Conservation (phyloP, 495 filamentous ascomycete genomes). For the Immersiella caudata region DNA sequence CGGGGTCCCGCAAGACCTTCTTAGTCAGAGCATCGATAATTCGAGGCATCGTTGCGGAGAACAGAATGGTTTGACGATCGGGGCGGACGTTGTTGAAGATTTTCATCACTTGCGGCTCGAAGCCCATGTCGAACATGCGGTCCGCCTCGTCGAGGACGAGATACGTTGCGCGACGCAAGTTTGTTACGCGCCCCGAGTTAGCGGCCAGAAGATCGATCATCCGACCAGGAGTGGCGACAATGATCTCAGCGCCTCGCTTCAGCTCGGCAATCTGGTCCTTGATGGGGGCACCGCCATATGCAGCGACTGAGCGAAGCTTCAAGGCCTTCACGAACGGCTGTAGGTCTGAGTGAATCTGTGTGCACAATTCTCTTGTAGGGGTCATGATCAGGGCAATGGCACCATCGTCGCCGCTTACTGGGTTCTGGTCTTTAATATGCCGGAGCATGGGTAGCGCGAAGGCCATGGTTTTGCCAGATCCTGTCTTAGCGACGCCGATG, state of each 20-base stretch:
- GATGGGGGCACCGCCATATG: conserved; percentile 94
- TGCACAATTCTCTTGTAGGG: conserved; percentile 91
- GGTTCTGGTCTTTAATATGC: conserved; percentile 92
- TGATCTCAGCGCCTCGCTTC: conserved; percentile 92
- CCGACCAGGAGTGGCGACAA: conserved; percentile 94
- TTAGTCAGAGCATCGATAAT: conserved; percentile 90
- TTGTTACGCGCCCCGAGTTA: conserved; percentile 90
- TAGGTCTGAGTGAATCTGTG: conserved; percentile 92
- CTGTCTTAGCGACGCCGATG: conserved; percentile 96
- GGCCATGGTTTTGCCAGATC: conserved; percentile 97
- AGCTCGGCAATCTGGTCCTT: conserved; percentile 97
- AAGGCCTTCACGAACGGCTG: conserved; percentile 90
- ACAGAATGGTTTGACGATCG: conserved; percentile 89
- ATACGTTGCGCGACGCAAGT: conserved; percentile 85
- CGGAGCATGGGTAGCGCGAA: conserved; percentile 96
- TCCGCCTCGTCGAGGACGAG: conserved; percentile 96
- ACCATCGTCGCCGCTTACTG: conserved; percentile 81
- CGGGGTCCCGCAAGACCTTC: conserved; percentile 80
- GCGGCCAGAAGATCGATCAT: conserved; percentile 94
- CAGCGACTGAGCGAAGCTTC: conserved; percentile 89
- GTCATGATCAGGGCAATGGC: conserved; percentile 89
- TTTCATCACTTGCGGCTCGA: conserved; percentile 97
- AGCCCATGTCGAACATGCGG: conserved; percentile 99
- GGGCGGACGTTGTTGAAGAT: conserved; percentile 89
- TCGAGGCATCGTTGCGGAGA: conserved; percentile 95